These are phyloP conservation scores for Penicillium cataractarum DNA, from an alignment of 495 filamentous ascomycete species.

Conservation along the genomic window DNA sequence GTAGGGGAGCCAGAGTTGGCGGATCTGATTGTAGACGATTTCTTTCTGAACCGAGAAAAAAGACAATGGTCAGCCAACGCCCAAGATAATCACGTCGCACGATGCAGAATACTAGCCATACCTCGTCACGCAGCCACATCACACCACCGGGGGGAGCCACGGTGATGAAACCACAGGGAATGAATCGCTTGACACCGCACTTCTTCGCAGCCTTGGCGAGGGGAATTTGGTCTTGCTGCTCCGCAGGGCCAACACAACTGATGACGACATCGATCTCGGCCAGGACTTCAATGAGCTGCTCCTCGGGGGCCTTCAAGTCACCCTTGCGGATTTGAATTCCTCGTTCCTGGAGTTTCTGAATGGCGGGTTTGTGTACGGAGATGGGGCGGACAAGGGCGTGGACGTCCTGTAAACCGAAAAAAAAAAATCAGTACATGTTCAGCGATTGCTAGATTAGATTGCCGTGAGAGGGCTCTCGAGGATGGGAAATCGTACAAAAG, in stretches of 20 bases:
- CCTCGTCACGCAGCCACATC: constrained; percentile 53
- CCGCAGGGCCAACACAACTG: constrained; percentile 50
- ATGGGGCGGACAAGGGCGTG: constrained; percentile 51
- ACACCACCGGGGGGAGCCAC: constrained; percentile 51
- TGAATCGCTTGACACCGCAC: constrained; percentile 59
- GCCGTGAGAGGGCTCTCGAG: not conserved
- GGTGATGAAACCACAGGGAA: constrained; percentile 59
- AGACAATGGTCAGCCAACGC: constrained; percentile 18
- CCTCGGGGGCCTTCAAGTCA: constrained; percentile 50
- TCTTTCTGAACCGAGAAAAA: constrained; percentile 48
- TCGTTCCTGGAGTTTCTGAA: constrained; percentile 43
- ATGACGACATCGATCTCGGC: constrained; percentile 57
- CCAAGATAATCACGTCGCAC: not conserved
- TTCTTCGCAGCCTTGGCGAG: constrained; percentile 59
- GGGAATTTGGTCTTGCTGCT: constrained; percentile 53
- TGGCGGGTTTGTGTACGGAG: constrained; percentile 52
- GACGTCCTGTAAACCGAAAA: constrained; percentile 45
- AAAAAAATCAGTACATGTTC: constrained; percentile 6
- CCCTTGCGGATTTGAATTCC: constrained; percentile 52
- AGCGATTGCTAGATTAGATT: constrained; percentile 3
- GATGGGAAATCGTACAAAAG: constrained; percentile 38
- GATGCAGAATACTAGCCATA: too few relatives aligned
- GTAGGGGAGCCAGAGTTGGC: constrained; percentile 56
- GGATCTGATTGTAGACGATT: constrained; percentile 57
- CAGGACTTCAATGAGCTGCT: constrained; percentile 51